These are phyloP conservation scores for Penicillium chermesinum DNA, from an alignment of 495 filamentous ascomycete species.

Conservation along the genomic window DNA sequence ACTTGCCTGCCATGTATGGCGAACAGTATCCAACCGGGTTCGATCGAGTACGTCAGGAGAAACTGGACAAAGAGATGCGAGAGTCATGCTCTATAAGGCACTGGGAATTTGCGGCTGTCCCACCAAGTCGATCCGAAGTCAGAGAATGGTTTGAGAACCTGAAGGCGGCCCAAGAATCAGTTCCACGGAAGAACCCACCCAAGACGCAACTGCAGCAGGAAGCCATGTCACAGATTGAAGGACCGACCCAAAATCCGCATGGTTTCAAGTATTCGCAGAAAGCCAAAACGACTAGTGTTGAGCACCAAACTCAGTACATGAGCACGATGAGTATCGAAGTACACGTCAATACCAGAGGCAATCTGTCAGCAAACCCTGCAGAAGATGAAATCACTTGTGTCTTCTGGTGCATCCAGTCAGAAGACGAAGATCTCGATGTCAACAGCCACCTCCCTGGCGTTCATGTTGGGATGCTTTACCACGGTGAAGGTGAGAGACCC, in stretches of 20 bases:
- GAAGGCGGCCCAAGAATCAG: conserved; percentile 9
- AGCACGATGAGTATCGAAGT: conserved; percentile 92
- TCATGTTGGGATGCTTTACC: conserved; percentile 52
- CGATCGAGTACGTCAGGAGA: conserved; percentile 49
- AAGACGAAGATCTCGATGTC: conserved; percentile 53
- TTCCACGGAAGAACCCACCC: neutral
- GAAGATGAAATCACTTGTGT: conserved; percentile 85
- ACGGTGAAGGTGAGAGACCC: conserved; percentile 40
- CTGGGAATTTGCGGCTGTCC: conserved; percentile 47
- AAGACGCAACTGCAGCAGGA: conserved; percentile 18
- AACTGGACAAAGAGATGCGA: conserved; percentile 44
- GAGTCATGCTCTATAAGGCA: conserved; percentile 21
- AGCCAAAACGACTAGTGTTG: conserved; percentile 64
- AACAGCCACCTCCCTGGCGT: conserved; percentile 49
- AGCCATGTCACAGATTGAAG: conserved; percentile 79
- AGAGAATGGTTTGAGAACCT: conserved; percentile 56
- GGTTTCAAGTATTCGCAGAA: conserved; percentile 88
- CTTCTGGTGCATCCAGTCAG: conserved; percentile 84
- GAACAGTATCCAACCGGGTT: conserved; percentile 39
- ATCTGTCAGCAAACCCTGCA: conserved; percentile 78
- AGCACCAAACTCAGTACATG: conserved; percentile 90
- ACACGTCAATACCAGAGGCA: conserved; percentile 85
- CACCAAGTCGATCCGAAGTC: conserved; percentile 70
- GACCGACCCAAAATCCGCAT: conserved; percentile 78
- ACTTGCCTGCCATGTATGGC: conserved; percentile 50